phyloP scores from a whole-genome alignment of 2,329 filamentous ascomycete species.

The Fusarium avenaceum region DNA sequence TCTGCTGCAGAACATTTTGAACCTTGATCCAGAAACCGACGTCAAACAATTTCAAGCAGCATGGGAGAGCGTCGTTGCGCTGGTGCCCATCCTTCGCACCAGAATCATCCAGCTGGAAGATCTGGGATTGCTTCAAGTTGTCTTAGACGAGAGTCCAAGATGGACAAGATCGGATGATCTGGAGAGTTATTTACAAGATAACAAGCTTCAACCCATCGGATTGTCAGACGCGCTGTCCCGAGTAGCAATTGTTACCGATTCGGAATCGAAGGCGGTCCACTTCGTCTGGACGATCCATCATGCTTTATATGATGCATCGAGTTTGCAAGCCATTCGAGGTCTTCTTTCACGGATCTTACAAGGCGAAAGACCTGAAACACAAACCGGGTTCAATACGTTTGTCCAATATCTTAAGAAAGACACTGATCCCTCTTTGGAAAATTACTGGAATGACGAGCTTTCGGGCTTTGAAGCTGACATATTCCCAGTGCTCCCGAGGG shows the following conservation, averaged over 20 bases:
- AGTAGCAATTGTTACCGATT: slow-evolving; percentile 10
- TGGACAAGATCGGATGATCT: neutral
- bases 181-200: neutral
- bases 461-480: neutral
- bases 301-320: slow-evolving; percentile 27
- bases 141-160: neutral
- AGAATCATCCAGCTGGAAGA: neutral
- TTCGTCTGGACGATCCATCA: slow-evolving; percentile 40
- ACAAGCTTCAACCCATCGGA: slow-evolving; percentile 16
- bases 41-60: slow-evolving; percentile 5
- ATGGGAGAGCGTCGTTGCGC: slow-evolving; percentile 13
- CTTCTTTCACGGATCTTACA: no score
- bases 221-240: slow-evolving; percentile 20
- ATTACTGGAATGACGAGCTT: neutral
- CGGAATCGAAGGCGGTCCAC: neutral
- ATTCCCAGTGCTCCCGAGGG: neutral
- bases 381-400: no score
- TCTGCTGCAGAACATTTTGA: slow-evolving; percentile 13
- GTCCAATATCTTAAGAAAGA: no score
- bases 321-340: no score
- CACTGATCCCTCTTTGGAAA: neutral
- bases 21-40: neutral
- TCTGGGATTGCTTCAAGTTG: neutral
- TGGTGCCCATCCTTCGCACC: neutral
- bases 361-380: no score